These are phyloP conservation scores for Trametes cinnabarina DNA, from an alignment of 768 basidiomycete genomes.

Conservation along the genomic window DNA sequence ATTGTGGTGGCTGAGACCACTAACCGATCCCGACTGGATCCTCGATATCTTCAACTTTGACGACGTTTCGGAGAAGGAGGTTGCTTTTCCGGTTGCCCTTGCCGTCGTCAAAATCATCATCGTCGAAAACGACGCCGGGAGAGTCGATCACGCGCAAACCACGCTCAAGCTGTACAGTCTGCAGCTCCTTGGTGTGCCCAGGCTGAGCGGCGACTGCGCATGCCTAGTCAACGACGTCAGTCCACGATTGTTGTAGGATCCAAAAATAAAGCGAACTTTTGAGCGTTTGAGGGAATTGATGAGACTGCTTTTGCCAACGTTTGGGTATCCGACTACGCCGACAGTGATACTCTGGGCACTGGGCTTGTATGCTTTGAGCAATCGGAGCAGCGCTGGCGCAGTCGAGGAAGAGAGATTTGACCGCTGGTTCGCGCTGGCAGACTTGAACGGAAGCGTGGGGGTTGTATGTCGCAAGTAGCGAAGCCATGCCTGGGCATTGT, in stretches of 20 bases:
- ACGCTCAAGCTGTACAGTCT: constrained; percentile 89
- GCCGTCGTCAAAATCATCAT: constrained; percentile 54
- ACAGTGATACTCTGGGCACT: constrained; percentile 72
- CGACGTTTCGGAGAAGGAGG: constrained; percentile 80
- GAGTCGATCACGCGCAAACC: constrained; percentile 92
- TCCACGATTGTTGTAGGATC: background rate
- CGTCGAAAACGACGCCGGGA: constrained; percentile 96
- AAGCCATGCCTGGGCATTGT: constrained; percentile 88
- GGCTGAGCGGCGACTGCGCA: constrained; percentile 94
- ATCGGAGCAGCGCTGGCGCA: constrained; percentile 70
- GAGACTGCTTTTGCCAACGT: constrained; percentile 93
- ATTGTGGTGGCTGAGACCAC: constrained; percentile 26
- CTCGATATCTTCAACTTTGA: constrained; percentile 86
- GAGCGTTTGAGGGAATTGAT: constrained; percentile 90
- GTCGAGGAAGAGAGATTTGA: constrained; percentile 78
- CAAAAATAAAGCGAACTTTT: constrained; percentile 53
- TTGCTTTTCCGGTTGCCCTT: constrained; percentile 48
- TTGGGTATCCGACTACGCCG: constrained; percentile 94
- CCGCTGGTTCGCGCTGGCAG: constrained; percentile 71
- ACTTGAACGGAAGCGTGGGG: constrained; percentile 90
- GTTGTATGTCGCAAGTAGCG: constrained; percentile 89
- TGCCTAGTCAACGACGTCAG: constrained; percentile 43
- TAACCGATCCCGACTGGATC: constrained; percentile 88
- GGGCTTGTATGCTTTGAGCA: constrained; percentile 82
- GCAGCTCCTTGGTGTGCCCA: constrained; percentile 89